A percentile compares a stretch with the other conserved stretches of the same genome.
Evolutionary conservation across 2,329 filamentous ascomycete genomes (phyloP).

Genomic region (Ophiostoma piceae): DNA sequence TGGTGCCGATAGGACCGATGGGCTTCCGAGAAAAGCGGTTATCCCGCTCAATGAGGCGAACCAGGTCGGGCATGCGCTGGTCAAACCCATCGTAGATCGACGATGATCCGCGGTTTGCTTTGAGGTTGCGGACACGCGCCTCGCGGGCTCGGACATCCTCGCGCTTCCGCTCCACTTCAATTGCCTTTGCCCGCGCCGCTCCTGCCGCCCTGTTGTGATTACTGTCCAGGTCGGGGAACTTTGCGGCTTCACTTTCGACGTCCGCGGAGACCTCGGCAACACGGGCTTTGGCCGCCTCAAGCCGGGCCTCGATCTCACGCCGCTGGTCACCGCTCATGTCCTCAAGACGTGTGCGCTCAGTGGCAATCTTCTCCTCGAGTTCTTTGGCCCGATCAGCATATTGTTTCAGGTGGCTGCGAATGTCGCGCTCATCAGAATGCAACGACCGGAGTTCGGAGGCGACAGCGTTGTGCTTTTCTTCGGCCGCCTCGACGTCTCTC

Average conservation of each 20-base stretch:
- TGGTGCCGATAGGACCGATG: constrained; percentile 74
- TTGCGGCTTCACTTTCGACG: constrained; percentile 33
- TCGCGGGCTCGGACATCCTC: constrained; percentile 52
- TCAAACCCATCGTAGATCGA: constrained; percentile 53
- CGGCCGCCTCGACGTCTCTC: constrained; percentile 47
- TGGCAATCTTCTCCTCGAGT: constrained; percentile 45
- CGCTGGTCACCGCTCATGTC: constrained; percentile 62
- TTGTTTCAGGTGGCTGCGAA: constrained; percentile 53
- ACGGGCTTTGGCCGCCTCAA: constrained; percentile 52
- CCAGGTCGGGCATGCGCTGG: constrained; percentile 54
- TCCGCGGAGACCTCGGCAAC: constrained; percentile 41
- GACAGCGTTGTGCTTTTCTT: constrained; percentile 42
- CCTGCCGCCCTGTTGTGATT: constrained; percentile 34
- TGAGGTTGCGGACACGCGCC: constrained; percentile 46
- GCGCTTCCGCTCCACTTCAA: constrained; percentile 42
- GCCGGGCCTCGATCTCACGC: constrained; percentile 51
- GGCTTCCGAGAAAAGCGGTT: constrained; percentile 64
- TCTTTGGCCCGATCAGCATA: constrained; percentile 45
- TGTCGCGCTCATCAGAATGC: constrained; percentile 59
- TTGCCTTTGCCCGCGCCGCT: constrained; percentile 32
- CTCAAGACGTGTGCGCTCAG: constrained; percentile 58
- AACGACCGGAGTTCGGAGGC: constrained; percentile 37
- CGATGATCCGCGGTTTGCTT: constrained; percentile 53
- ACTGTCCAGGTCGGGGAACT: constrained; percentile 33
- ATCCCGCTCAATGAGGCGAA: constrained; percentile 66